phyloP scores from a whole-genome alignment of 2,329 filamentous ascomycete species.

The Raffaelea deltoideospora region DNA sequence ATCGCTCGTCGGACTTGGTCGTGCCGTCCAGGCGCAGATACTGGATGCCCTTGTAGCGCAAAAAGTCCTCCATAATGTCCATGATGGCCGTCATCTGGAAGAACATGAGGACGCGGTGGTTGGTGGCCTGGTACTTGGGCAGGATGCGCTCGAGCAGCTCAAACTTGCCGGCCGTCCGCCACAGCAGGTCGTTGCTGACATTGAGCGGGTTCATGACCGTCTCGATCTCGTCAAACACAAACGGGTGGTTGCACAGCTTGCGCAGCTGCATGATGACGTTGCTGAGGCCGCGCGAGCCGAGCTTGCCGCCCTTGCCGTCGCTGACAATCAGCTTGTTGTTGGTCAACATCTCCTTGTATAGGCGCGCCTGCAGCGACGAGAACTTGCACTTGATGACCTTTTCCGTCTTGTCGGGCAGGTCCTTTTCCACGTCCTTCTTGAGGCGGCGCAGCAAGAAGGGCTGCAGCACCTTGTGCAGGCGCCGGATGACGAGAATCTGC shows the following conservation, averaged over 20 bases:
- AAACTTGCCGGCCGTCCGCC: conserved; percentile 94
- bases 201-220: conserved; percentile 91
- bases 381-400: conserved; percentile 99
- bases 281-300: conserved; percentile 82
- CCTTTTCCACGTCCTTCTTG: conserved; percentile 99
- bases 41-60: conserved; percentile 66
- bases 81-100: conserved; percentile 99
- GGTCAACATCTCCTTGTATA: conserved; percentile 95
- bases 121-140: conserved; percentile 81
- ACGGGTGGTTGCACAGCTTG: conserved; percentile 97
- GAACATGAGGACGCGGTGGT: conserved; percentile 97
- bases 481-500: conserved; percentile 92
- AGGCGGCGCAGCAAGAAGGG: conserved; percentile 95
- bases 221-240: conserved; percentile 95
- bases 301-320: conserved; percentile 91
- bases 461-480: conserved; percentile 91
- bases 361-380: conserved; percentile 78
- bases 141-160: conserved; percentile 84
- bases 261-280: conserved; percentile 99
- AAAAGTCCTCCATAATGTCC: conserved; percentile 99
- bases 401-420: conserved; percentile 96
- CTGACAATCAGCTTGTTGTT: conserved; percentile 91
- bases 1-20: conserved; percentile 94
- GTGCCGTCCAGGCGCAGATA: conserved; percentile 92
- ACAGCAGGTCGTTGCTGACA: conserved; percentile 81